These are phyloP conservation scores for Pythium aquatile DNA, from an alignment of 352 stramenopile species.

Conservation along the genomic window DNA sequence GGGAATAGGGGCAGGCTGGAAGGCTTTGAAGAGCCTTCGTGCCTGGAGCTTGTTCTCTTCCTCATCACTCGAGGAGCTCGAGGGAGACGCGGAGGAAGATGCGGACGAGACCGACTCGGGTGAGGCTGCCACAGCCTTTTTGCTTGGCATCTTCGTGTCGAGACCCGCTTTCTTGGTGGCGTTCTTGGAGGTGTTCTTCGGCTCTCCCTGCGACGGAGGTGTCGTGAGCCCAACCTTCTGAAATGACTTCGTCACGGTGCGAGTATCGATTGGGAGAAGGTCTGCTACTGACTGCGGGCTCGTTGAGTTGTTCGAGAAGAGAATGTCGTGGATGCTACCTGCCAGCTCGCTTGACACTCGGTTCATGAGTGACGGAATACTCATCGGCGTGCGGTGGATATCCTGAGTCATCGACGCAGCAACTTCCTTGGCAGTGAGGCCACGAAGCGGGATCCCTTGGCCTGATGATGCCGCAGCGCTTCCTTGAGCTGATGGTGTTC, in stretches of 20 bases:
- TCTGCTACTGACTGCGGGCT: constrained; percentile 74
- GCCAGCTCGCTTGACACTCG: constrained; percentile 38
- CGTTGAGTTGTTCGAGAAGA: constrained; percentile 52
- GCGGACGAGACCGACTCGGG: constrained; percentile 7
- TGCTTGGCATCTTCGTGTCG: background rate
- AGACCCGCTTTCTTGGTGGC: background rate
- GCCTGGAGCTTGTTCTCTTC: constrained; percentile 18
- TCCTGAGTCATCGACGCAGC: constrained; percentile 34
- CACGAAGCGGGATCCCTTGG: background rate
- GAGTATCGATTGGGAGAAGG: constrained; percentile 20
- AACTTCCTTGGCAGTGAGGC: constrained; percentile 17
- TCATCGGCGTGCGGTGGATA: constrained; percentile 51
- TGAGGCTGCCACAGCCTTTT: background rate
- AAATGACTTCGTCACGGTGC: constrained; percentile 19
- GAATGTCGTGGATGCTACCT: constrained; percentile 61
- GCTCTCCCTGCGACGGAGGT: background rate
- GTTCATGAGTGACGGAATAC: constrained; percentile 42
- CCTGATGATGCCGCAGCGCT: background rate
- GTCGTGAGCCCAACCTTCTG: constrained; percentile 18
- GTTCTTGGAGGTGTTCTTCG: background rate
- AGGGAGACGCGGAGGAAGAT: constrained; percentile 7
- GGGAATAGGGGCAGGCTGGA: constrained; percentile 4
- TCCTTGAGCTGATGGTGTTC: background rate
- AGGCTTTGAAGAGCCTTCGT: constrained; percentile 24
- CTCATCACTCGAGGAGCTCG: constrained; percentile 4